phyloP scores from a whole-genome alignment of 495 filamentous ascomycete genomes.

The Aspergillus nidulans region DNA sequence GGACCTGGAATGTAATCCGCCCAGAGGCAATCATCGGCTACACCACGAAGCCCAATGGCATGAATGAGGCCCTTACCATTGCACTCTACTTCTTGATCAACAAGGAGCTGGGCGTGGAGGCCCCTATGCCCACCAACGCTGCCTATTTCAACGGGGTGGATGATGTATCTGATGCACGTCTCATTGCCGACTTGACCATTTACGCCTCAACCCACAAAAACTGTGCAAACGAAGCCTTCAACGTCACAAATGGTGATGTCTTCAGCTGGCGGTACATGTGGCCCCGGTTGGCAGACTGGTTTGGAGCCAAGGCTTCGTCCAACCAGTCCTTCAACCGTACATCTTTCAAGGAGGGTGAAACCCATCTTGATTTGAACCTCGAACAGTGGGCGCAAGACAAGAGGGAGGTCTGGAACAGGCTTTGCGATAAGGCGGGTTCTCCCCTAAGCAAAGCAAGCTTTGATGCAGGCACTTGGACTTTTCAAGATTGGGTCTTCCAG shows the following conservation, averaged over 20 bases:
- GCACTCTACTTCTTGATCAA: constrained; percentile 27
- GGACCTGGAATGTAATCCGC: constrained; percentile 31
- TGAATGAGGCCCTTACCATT: constrained; percentile 24
- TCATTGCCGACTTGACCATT: constrained; percentile 22
- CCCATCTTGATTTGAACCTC: constrained; percentile 19
- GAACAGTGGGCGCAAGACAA: constrained; percentile 29
- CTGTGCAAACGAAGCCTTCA: constrained; percentile 26
- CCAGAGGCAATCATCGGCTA: constrained; percentile 28
- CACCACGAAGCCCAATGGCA: constrained; percentile 28
- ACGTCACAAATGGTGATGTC: constrained; percentile 26
- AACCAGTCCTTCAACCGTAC: constrained; percentile 5
- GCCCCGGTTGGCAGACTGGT: constrained; percentile 20
- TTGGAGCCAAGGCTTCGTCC: constrained; percentile 8
- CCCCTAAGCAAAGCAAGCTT: constrained; percentile 20
- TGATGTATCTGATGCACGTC: constrained; percentile 24
- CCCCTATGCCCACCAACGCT: constrained; percentile 19
- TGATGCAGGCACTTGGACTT: constrained; percentile 25
- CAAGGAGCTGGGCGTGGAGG: constrained; percentile 17
- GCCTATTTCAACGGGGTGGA: constrained; percentile 25
- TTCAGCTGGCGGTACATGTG: constrained; percentile 28
- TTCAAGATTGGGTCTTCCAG: constrained; percentile 23
- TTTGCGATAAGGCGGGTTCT: constrained; percentile 23
- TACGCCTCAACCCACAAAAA: constrained; percentile 15
- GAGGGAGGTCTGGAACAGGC: constrained; percentile 21
- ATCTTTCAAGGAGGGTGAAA: constrained; percentile 12